Conservation (phyloP, 2,329 filamentous ascomycete genomes). For the Fusarium robinianum region DNA sequence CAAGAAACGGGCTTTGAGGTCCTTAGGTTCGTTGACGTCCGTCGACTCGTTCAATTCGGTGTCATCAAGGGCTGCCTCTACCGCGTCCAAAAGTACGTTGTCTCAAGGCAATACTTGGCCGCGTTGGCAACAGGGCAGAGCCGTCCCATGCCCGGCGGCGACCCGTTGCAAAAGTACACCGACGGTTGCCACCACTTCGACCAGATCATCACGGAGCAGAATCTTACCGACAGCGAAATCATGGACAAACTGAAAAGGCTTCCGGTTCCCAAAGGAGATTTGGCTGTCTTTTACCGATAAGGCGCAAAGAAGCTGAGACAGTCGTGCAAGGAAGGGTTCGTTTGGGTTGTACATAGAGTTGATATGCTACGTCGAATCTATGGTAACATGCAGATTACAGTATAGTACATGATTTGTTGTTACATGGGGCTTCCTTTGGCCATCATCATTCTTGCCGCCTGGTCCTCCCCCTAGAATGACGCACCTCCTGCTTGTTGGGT, state of each 20-base stretch:
- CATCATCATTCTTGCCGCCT: conserved; percentile 17
- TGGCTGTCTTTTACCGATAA: conserved; percentile 59
- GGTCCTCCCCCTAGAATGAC: conserved; percentile 34
- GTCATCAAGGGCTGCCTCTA: conserved; percentile 95
- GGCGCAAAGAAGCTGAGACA: not conserved
- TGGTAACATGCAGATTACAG: conserved; percentile 37
- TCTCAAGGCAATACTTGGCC: conserved; percentile 66
- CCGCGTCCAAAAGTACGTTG: conserved; percentile 87
- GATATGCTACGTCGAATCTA: conserved; percentile 35
- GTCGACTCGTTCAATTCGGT: conserved; percentile 92
- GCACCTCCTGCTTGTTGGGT: conserved; percentile 43
- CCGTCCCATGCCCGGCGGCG: conserved; percentile 45
- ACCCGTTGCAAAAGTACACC: conserved; percentile 67
- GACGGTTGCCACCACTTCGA: conserved; percentile 80
- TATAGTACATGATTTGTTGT: conserved; percentile 37
- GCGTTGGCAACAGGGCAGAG: conserved; percentile 59
- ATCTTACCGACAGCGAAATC: conserved; percentile 71
- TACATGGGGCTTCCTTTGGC: conserved; percentile 19
- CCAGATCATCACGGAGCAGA: conserved; percentile 78
- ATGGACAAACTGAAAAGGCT: conserved; percentile 68
- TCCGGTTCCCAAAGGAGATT: conserved; percentile 55
- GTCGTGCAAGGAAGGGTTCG: no score
- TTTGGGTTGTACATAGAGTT: conserved; percentile 21
- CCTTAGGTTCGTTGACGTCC: conserved; percentile 79
- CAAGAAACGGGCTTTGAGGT: conserved; percentile 66